phyloP scores from a whole-genome alignment of 169 alveolate species.

The Cardiosporidium cionae region DNA sequence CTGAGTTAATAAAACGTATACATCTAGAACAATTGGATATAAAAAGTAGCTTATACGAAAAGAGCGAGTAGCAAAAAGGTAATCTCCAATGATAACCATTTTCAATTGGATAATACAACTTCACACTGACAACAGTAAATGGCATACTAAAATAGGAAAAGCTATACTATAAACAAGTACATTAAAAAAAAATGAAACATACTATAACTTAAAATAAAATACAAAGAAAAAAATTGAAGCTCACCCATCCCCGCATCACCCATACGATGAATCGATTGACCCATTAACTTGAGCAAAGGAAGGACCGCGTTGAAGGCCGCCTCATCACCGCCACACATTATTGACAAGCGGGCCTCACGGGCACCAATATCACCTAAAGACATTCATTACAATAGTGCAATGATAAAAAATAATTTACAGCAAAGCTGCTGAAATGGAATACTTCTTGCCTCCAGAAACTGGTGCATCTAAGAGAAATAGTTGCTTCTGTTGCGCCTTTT shows the following conservation, averaged over 20 bases:
- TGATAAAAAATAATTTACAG: neutral
- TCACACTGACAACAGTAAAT: neutral
- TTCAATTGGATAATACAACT: neutral
- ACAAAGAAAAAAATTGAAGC: neutral
- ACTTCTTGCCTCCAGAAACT: constrained; percentile 67
- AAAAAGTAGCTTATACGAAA: too few relatives aligned
- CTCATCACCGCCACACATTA: constrained; percentile 61
- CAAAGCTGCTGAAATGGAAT: neutral
- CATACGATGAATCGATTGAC: constrained; percentile 42
- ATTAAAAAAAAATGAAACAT: neutral
- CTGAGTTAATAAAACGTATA: too few relatives aligned
- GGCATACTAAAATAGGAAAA: neutral
- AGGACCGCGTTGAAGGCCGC: constrained; percentile 33
- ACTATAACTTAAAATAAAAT: neutral
- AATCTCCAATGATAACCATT: neutral
- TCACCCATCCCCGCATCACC: constrained; percentile 55
- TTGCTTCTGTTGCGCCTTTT: constrained; percentile 30
- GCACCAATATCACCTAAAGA: constrained; percentile 56
- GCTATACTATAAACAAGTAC: neutral
- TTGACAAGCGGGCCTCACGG: constrained; percentile 51
- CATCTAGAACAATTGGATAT: too few relatives aligned
- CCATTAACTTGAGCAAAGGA: constrained; percentile 44
- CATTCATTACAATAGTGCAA: too few relatives aligned
- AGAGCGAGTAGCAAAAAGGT: too few relatives aligned
- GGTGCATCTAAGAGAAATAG: constrained; percentile 63